Conservation (phyloP, 257 asterid species). For the Nyctanthes arbortristis region DNA sequence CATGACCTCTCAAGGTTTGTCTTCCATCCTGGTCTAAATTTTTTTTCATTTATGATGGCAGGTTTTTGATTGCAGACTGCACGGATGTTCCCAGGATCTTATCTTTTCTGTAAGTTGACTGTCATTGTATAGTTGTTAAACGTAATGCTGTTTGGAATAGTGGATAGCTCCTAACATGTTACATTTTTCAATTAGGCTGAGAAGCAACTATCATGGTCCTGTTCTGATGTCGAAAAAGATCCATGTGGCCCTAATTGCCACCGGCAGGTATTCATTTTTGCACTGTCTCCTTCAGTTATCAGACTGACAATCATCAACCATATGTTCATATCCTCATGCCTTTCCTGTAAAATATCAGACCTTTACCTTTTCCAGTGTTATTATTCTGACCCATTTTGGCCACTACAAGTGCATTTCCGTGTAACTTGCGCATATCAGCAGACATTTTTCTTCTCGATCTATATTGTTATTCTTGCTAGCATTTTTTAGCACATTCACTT, state of each 20-base stretch:
- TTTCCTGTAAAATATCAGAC: constrained; percentile 5
- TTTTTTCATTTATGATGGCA: constrained; percentile 36
- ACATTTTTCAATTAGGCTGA: constrained; percentile 40
- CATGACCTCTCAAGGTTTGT: too few species aligned
- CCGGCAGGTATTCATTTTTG: constrained; percentile 49
- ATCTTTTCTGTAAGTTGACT: constrained; percentile 67
- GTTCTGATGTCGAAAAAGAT: constrained; percentile 57
- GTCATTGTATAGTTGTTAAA: constrained; percentile 14
- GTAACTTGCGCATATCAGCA: constrained; percentile 12
- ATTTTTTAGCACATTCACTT: constrained; percentile 20
- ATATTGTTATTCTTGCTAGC: constrained; percentile 11
- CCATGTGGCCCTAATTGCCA: constrained; percentile 84
- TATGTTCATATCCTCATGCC: not conserved
- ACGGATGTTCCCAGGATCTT: constrained; percentile 96
- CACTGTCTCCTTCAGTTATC: constrained; percentile 19
- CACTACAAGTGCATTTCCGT: not conserved
- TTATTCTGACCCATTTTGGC: constrained; percentile 14
- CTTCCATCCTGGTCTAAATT: not conserved
- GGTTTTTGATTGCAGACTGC: constrained; percentile 94
- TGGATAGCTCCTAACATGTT: constrained; percentile 17
- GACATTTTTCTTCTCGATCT: not conserved
- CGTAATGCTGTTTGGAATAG: constrained; percentile 20
- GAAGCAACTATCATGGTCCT: constrained; percentile 54
- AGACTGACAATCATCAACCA: constrained; percentile 7
- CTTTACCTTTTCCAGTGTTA: not conserved